phyloP scores from a whole-genome alignment of 345 rosid genomes.

The Mangifera indica region DNA sequence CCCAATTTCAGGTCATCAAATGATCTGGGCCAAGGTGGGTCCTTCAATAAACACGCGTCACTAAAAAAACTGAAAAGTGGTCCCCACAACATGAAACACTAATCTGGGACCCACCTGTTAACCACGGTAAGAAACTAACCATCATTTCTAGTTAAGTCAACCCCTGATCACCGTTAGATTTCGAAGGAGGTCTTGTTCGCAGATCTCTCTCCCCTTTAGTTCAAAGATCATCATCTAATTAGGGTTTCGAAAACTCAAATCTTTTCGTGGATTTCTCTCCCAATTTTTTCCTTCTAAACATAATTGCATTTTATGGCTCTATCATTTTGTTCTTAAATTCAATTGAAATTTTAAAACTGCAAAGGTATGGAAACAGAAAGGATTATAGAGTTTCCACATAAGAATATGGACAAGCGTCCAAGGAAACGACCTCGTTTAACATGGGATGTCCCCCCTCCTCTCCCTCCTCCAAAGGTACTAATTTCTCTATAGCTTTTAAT shows the following conservation, averaged over 20 bases:
- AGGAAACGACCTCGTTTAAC: constrained; percentile 68
- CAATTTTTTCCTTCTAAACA: background rate
- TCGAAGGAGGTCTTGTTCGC: constrained; percentile 13
- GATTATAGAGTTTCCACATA: constrained; percentile 57
- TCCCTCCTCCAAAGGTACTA: constrained; percentile 50
- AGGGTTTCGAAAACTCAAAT: constrained; percentile 40
- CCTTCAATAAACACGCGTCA: background rate
- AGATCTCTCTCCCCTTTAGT: constrained; percentile 12
- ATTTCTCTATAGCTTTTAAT: background rate
- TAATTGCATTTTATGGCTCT: constrained; percentile 11
- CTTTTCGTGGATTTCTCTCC: constrained; percentile 20
- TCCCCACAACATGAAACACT: background rate
- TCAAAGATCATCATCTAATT: constrained; percentile 11
- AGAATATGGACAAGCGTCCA: constrained; percentile 66
- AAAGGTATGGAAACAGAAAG: constrained; percentile 60
- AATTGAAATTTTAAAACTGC: constrained; percentile 14
- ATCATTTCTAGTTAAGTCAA: constrained; percentile 16
- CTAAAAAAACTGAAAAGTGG: background rate
- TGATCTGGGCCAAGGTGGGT: background rate
- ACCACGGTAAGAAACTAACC: constrained; percentile 26
- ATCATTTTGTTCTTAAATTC: background rate
- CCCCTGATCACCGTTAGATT: constrained; percentile 28
- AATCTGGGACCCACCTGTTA: constrained; percentile 5
- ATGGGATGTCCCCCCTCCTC: constrained; percentile 64
- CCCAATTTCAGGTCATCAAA: background rate